Conservation (phyloP, 768 basidiomycete genomes). For the Rhodotorula diobovata region DNA sequence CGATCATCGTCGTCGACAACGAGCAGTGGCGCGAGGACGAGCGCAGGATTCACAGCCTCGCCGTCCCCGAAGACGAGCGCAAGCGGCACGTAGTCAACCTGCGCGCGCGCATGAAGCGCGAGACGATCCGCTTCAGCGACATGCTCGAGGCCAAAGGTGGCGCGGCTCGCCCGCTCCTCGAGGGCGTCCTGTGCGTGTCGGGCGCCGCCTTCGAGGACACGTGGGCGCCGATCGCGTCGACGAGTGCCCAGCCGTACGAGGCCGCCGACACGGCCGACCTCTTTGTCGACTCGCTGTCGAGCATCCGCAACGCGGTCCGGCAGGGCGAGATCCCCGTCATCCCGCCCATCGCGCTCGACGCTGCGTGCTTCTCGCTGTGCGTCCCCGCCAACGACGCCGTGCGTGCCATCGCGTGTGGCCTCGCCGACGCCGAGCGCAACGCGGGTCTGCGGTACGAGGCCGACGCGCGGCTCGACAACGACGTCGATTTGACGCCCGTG, state of each 20-base stretch:
- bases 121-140: conserved; percentile 77
- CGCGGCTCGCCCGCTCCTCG: conserved; percentile 78
- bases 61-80: conserved; percentile 2
- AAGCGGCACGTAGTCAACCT: conserved; percentile 18
- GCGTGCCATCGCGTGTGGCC: conserved; percentile 76
- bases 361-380: conserved; percentile 77
- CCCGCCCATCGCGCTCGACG: conserved; percentile 86
- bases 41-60: conserved; percentile 8
- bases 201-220: conserved; percentile 39
- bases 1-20: conserved; percentile 89
- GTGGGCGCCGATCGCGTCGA: conserved; percentile 31
- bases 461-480: conserved; percentile 43
- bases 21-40: conserved; percentile 67
- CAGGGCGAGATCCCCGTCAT: conserved; percentile 96
- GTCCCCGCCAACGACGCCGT: conserved; percentile 84
- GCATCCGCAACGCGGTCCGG: conserved; percentile 79
- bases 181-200: conserved; percentile 64
- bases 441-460: conserved; percentile 34
- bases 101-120: conserved; percentile 54
- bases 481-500: conserved; percentile 79
- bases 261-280: conserved; percentile 52
- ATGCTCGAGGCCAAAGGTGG: conserved; percentile 81
- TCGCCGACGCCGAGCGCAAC: conserved; percentile 56
- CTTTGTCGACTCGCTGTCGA: conserved; percentile 68
- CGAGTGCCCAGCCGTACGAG: conserved; percentile 55